Evolutionary conservation across 169 alveolate species (phyloP), one percentile per base, ranked within the genome.

Genomic region (Cryptosporidium bovis): DNA sequence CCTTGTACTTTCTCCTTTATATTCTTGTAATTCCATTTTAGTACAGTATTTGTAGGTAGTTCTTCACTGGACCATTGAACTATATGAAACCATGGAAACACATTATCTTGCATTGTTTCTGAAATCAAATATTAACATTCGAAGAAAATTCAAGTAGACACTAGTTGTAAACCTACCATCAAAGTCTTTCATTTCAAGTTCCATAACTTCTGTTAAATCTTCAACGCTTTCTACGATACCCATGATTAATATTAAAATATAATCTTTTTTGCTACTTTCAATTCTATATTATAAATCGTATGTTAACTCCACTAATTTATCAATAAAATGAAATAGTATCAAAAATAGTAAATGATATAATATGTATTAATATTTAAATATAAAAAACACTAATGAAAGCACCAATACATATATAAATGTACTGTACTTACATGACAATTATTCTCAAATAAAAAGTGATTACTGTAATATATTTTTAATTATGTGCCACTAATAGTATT

Each of bases 61-160:
- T 64, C 64, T 66, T 82, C 90, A 84, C 92, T 66, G 1, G 84
- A 60, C 92, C 92, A 89, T 65, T 89, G 92, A n/a, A 89, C 85
- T 34, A 89, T 82, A 65, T 68, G 89, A 51, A 89, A 89, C 92
- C 92, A 89, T n/a, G 92, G 92, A 51, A 55, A 89, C 16, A 51
- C 82, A 64, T 51, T 62, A 67, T 89, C 92, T 71, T 89, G 92
- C 64, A 82, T 55, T 8, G 84, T 71, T 56, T 71, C 84, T 67
- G 5, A 34, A 31, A 5, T 53, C n/a, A 18, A 65, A 34, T 40
- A 16, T 65, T 40, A 20, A 40, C 15, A 40, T 24, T 48, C 15
- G 46, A 20, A 1, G 3, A 34, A 20, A 34, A 44, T 12, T 40
- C 29, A 5, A 46, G 24, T 20, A 29, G 0, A 18, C 13, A 29